phyloP scores from a whole-genome alignment of 2,329 filamentous ascomycete species.

The Microsporum canis region DNA sequence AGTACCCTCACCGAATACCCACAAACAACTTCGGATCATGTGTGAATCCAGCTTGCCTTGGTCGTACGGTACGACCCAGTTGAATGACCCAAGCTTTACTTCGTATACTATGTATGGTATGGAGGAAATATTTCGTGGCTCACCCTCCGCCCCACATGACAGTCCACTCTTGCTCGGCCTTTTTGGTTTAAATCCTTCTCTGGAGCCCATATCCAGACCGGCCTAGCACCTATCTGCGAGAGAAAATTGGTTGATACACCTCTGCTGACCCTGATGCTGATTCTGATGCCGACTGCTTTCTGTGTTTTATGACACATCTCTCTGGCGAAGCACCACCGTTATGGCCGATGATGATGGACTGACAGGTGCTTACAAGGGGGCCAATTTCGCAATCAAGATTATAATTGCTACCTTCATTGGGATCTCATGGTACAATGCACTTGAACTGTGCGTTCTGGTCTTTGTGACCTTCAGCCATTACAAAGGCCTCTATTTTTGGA shows the following conservation, averaged over 20 bases:
- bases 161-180: not conserved
- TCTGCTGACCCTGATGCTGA: not conserved
- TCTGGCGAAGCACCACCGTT: not conserved
- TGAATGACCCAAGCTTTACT: not conserved
- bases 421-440: constrained; percentile 40
- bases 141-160: not conserved
- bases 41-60: not conserved
- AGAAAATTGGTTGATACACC: not conserved
- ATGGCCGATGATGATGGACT: constrained; percentile 26
- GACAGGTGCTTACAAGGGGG: constrained; percentile 27
- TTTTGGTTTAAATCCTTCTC: not conserved
- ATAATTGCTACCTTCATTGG: constrained; percentile 38
- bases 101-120: not conserved
- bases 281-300: not conserved
- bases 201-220: not conserved
- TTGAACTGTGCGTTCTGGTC: constrained; percentile 39
- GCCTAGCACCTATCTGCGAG: not conserved
- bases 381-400: constrained; percentile 30
- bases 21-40: not conserved
- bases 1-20: not conserved
- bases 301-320: not conserved
- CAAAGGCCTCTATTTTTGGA: constrained; percentile 42
- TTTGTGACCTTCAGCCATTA: constrained; percentile 40
- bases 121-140: not conserved
- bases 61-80: not conserved